Evolutionary conservation across 768 basidiomycete species (phyloP).

Genomic region (Rossbeevera mucosa): DNA sequence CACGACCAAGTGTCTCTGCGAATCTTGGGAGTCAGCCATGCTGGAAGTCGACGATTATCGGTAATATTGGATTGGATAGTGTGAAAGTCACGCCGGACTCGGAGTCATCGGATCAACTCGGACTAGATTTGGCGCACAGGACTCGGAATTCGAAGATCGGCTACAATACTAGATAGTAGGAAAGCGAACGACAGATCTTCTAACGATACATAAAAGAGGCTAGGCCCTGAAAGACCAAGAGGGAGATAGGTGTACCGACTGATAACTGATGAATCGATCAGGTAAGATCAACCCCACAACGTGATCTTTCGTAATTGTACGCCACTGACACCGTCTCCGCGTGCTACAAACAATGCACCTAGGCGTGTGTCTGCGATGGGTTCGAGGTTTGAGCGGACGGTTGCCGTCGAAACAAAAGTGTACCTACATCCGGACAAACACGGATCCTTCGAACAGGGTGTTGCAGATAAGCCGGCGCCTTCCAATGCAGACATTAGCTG

Average conservation of each 20-base stretch:
- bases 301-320: slow-evolving; percentile 39
- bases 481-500: slow-evolving; percentile 39
- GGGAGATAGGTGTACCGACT: too few relatives aligned
- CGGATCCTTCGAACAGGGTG: slow-evolving; percentile 26
- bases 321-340: slow-evolving; percentile 22
- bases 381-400: not conserved
- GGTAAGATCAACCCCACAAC: slow-evolving; percentile 34
- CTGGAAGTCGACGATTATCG: not conserved
- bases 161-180: not conserved
- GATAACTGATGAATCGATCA: not conserved
- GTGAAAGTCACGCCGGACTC: not conserved
- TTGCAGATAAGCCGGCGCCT: slow-evolving; percentile 33
- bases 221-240: not conserved
- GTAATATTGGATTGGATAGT: not conserved
- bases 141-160: too few relatives aligned
- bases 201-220: not conserved
- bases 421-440: slow-evolving; percentile 32
- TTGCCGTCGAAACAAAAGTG: not conserved
- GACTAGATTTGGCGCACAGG: too few relatives aligned
- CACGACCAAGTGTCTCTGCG: slow-evolving; percentile 25
- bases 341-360: slow-evolving; percentile 39
- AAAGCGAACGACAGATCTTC: not conserved
- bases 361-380: slow-evolving; percentile 34
- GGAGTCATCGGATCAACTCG: not conserved
- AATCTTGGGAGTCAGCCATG: slow-evolving; percentile 12